A percentile compares a stretch with the other conserved stretches of the same genome.
These are phyloP conservation scores for Dactylellina parvicollis DNA, from an alignment of 2,329 filamentous ascomycete species.

Conservation along the genomic window DNA sequence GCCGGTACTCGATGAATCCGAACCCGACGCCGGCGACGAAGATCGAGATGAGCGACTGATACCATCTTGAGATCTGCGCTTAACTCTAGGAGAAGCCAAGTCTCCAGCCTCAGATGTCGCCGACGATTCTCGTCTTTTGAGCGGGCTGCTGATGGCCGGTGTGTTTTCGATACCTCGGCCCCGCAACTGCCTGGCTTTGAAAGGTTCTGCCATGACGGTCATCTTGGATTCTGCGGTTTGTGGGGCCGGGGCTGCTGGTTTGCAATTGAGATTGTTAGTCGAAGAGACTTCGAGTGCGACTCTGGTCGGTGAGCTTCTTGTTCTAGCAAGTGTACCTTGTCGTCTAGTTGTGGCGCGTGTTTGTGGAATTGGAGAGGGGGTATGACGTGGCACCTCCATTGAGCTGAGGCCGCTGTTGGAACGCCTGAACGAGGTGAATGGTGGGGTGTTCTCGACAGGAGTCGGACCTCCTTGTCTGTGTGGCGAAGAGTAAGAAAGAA, in stretches of 20 bases:
- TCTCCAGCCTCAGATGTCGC: conserved; percentile 85
- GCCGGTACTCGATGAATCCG: conserved; percentile 63
- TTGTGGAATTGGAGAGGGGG: conserved; percentile 55
- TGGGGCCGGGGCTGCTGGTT: conserved; percentile 54
- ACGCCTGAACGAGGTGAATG: conserved; percentile 55
- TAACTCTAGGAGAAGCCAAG: conserved; percentile 85
- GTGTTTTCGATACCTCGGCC: conserved; percentile 63
- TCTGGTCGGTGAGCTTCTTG: conserved; percentile 56
- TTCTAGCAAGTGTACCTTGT: conserved; percentile 54
- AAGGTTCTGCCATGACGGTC: conserved; percentile 62
- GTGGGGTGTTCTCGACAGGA: conserved; percentile 56
- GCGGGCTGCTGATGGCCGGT: conserved; percentile 74
- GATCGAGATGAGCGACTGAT: conserved; percentile 67
- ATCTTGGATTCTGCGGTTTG: conserved; percentile 60
- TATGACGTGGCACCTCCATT: conserved; percentile 54
- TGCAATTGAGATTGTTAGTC: conserved; percentile 57
- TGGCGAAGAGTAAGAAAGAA: conserved; percentile 56
- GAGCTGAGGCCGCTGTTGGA: conserved; percentile 55
- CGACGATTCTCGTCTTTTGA: conserved; percentile 89
- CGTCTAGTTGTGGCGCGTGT: conserved; percentile 54
- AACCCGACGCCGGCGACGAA: conserved; percentile 64
- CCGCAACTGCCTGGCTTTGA: conserved; percentile 65
- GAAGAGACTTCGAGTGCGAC: conserved; percentile 56
- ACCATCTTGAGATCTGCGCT: conserved; percentile 86
- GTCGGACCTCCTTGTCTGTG: conserved; percentile 57